Evolutionary conservation across 2,329 filamentous ascomycete genomes (phyloP).

Genomic region (Diplodia intermedia): DNA sequence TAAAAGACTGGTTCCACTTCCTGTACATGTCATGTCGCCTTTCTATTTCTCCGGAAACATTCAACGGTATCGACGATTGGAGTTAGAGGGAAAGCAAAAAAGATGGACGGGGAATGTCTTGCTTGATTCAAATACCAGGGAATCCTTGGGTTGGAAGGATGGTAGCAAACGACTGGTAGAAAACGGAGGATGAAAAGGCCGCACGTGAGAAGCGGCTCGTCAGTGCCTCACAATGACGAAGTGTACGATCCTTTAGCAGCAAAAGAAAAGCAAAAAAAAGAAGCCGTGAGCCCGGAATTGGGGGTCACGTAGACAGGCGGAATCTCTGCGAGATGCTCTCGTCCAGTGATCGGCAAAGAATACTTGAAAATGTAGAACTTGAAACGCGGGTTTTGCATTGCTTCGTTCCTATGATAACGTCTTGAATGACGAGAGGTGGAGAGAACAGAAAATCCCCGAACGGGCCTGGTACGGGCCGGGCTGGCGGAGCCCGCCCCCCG

Average conservation of each 20-base stretch:
- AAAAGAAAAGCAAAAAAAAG: not conserved
- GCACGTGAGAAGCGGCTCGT: not conserved
- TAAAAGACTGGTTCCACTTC: constrained; percentile 35
- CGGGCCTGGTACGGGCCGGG: not conserved
- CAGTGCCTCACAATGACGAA: not conserved
- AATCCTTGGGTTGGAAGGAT: not conserved
- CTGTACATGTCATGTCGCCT: not conserved
- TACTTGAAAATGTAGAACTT: not conserved
- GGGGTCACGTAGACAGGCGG: not conserved
- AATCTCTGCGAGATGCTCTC: not conserved
- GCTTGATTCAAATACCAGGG: not conserved
- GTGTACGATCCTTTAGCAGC: constrained; percentile 6
- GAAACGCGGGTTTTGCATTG: not conserved
- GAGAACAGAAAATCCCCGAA: not conserved
- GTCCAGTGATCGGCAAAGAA: not conserved
- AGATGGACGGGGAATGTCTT: not conserved
- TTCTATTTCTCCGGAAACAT: constrained; percentile 1
- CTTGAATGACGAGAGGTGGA: not conserved
- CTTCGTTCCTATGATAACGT: not conserved
- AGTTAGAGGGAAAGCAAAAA: constrained; percentile 1
- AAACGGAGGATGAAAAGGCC: not conserved
- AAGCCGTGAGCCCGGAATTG: not conserved
- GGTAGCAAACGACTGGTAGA: not conserved
- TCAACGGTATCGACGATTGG: constrained; percentile 3
- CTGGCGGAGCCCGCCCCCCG: not conserved